Base-by-base conservation (phyloP, 2,329 filamentous ascomycete genomes). In the Rhynchosporium graminicola region DNA sequence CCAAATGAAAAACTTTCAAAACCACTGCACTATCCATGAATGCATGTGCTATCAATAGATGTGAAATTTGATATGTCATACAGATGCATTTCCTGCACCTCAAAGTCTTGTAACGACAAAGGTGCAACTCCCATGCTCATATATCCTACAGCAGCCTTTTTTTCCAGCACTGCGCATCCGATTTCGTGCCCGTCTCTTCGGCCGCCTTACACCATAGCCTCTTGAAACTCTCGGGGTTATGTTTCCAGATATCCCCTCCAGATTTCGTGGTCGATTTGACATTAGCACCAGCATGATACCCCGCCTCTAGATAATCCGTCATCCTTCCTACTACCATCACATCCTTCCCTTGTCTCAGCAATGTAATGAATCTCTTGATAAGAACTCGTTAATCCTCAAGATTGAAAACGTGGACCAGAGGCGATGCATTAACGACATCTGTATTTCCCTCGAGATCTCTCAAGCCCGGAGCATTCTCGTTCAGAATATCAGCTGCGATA, bases 401-500 rank as follows among this genome's bases (percentile, higher is more conserved):
- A 4, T 47, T 38, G 38, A 65, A 69, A 2, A 67, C 42, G 63
- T 68, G 67, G 4, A 69, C 48, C 13, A 69, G 63, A 28, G 52
- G 46, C 3, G 51, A 61, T n/a, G 59, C 52, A 36, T 65, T 48
- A 28, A 70, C 62, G 26, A 66, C 52, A 57, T 69, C 68, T 42
- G 69, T 55, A 20, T 64, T 61, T 9, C 75, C 76, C 33, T 76
- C 68, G 33, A 80, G 64, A 45, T 74, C 60, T 13, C 71, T 71
- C 38, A 79, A 63, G 9, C 63, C 60, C 5, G 29, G 15, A 20
- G 33, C 42, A 7, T 67, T 65, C 0, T 72, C 55, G 29, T 74
- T 73, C 56, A 77, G 74, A 2, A 74, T 36, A 59, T 77, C 74
- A 1, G 71, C 74, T 26, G 65, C 65, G 10, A 77, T 72, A 65